Evolutionary conservation across 2,329 filamentous ascomycete species (phyloP), one percentile per base, ranked within the genome.

Genomic region (Elsinoe arachidis): DNA sequence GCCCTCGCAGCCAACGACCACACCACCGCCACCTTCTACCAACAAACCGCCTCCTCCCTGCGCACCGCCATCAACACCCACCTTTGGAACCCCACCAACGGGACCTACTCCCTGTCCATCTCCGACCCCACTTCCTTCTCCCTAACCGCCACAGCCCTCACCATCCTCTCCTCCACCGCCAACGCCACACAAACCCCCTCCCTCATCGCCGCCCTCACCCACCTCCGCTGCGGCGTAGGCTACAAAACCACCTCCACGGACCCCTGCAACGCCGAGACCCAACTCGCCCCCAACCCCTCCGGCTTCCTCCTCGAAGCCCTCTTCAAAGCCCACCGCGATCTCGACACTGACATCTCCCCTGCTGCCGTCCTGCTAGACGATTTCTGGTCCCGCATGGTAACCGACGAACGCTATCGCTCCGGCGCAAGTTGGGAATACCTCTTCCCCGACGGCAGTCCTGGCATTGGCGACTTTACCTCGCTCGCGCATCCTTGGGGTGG

Each of bases 391-490:
- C 65, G 37, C 37, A 38, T 12, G 23, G 64, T 61, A 2, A 46
- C 56, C 14, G 26, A 44, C 55, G 47, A 33, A 35, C 37, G 41
- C 39, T 63, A 62, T 51, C 23, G 65, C 26, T 72, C 70, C 1
- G 75, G 73, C 5, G 67, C 74, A 11, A 69, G 67, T n/a, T 78
- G 76, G 74, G 75, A 78, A 58, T 77, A 77, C 44, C 64, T 76
- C 1, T 67, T 68, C 37, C 66, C 69, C 0, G 65, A 71, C 17
- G 70, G 69, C 1, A 63, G 64, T 0, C 74, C 75, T 0, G 74
- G 74, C 0, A 64, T 77, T 0, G 67, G 68, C 9, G 58, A 73
- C 0, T 77, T 70, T 61, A 78, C 75, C 1, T 73, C 70, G 35
- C 62, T 74, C 1, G 64, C 67, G 1, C 74, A 77, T 58, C 73